Evolutionary conservation across 2,329 filamentous ascomycete species (phyloP).

Genomic region (Epichloe gansuensis): DNA sequence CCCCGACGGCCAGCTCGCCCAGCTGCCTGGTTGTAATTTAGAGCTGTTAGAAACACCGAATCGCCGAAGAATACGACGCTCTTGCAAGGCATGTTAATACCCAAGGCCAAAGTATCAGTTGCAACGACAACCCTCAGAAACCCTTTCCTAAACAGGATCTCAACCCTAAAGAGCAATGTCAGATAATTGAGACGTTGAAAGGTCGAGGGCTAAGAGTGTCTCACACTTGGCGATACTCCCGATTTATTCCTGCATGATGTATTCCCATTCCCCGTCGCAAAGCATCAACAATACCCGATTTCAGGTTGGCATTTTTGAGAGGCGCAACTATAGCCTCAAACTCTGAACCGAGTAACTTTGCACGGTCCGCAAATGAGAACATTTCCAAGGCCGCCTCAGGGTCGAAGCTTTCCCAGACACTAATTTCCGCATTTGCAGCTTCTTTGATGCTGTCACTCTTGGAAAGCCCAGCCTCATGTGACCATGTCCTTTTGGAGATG

Average conservation of each 20-base stretch:
- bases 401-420: slow-evolving; percentile 44
- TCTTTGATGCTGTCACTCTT: not conserved
- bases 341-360: slow-evolving; percentile 44
- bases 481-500: not conserved
- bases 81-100: slow-evolving; percentile 77
- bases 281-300: slow-evolving; percentile 42
- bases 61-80: slow-evolving; percentile 68
- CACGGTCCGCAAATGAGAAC: slow-evolving; percentile 54
- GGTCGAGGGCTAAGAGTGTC: slow-evolving; percentile 9
- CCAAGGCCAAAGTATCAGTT: slow-evolving; percentile 62
- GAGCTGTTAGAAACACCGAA: slow-evolving; percentile 56
- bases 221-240: slow-evolving; percentile 56
- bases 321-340: slow-evolving; percentile 40
- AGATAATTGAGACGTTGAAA: not conserved
- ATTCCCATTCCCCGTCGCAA: slow-evolving; percentile 59
- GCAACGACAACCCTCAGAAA: slow-evolving; percentile 60
- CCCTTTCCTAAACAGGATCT: slow-evolving; percentile 62
- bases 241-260: slow-evolving; percentile 70
- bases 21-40: slow-evolving; percentile 65
- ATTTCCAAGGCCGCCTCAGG: slow-evolving; percentile 48
- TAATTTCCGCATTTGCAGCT: slow-evolving; percentile 4
- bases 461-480: not conserved
- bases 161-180: slow-evolving; percentile 31
- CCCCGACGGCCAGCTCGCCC: slow-evolving; percentile 69
- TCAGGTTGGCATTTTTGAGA: slow-evolving; percentile 31